Conservation (phyloP, 2,329 filamentous ascomycete species). For the Aciculosporium take region DNA sequence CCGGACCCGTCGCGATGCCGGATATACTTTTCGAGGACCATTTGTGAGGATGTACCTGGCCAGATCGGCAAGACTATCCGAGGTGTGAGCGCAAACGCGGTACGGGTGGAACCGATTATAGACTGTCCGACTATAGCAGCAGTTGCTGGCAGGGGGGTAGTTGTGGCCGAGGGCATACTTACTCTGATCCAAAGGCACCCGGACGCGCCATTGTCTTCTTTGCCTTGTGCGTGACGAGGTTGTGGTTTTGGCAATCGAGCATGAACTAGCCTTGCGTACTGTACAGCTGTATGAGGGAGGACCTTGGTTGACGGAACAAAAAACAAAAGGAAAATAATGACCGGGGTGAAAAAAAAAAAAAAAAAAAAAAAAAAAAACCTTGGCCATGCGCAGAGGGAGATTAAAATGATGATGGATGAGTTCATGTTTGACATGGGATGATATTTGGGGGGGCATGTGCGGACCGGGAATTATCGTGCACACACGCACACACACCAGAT, state of each 20-base stretch:
- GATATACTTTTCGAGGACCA: slow-evolving; percentile 13
- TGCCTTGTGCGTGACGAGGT: not conserved
- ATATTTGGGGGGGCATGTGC: slow-evolving; percentile 1
- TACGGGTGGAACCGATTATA: not conserved
- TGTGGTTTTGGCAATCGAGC: not conserved
- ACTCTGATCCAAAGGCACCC: slow-evolving; percentile 8
- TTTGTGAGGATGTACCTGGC: slow-evolving; percentile 14
- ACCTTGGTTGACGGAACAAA: not conserved
- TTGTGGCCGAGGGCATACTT: slow-evolving; percentile 1
- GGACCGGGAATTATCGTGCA: slow-evolving; percentile 2
- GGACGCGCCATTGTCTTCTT: slow-evolving; percentile 5
- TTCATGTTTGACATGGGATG: slow-evolving; percentile 3
- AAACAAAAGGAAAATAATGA: not conserved
- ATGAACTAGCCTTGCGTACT: too few species aligned
- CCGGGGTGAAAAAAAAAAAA: not conserved
- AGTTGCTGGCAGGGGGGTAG: not conserved
- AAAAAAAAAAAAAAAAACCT: not conserved
- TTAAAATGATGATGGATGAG: not conserved
- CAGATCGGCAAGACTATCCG: slow-evolving; percentile 15
- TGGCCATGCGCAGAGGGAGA: too few species aligned
- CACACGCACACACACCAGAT: not conserved
- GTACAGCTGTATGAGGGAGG: too few species aligned
- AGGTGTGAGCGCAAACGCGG: not conserved
- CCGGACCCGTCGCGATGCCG: slow-evolving; percentile 18
- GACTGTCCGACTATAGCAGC: not conserved